Evolutionary conservation across 164 flowering plant species (phyloP).

Genomic region (Kingdonia uniflora): DNA sequence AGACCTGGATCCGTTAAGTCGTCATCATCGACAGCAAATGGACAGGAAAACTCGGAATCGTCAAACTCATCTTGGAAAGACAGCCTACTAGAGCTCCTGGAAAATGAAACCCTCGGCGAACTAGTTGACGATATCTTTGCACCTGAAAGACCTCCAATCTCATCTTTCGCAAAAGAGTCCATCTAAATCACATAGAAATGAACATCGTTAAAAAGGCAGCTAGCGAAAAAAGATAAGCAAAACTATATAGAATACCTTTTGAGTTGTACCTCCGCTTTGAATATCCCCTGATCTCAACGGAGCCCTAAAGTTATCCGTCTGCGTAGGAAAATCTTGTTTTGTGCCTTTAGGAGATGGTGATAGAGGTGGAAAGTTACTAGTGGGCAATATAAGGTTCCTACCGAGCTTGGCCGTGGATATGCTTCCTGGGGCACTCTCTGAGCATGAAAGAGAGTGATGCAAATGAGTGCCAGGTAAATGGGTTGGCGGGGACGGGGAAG

Average conservation of each 20-base stretch:
- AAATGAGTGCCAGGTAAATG: slow-evolving; percentile 22
- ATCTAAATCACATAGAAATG: slow-evolving; percentile 24
- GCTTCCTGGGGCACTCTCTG: slow-evolving; percentile 74
- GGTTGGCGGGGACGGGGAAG: slow-evolving; percentile 73
- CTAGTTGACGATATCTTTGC: slow-evolving; percentile 37
- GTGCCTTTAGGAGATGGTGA: slow-evolving; percentile 42
- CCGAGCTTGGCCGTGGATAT: slow-evolving; percentile 34
- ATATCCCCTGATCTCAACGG: slow-evolving; percentile 8
- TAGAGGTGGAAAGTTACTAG: slow-evolving; percentile 36
- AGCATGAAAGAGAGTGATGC: slow-evolving; percentile 42
- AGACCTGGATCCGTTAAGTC: slow-evolving; percentile 44
- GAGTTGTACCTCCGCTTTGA: slow-evolving; percentile 26
- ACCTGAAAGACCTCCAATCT: slow-evolving; percentile 32
- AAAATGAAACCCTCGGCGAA: slow-evolving; percentile 43
- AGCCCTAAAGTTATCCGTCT: slow-evolving; percentile 25
- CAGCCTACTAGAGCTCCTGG: slow-evolving; percentile 66
- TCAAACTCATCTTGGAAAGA: slow-evolving; percentile 67
- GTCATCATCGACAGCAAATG: slow-evolving; percentile 71
- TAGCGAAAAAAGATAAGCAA: slow-evolving; percentile 1
- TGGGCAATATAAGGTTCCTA: slow-evolving; percentile 20
- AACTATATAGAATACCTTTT: slow-evolving; percentile 42
- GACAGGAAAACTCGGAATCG: slow-evolving; percentile 59
- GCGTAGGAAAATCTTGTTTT: slow-evolving; percentile 21
- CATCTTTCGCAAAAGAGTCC: slow-evolving; percentile 43
- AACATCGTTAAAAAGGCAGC: not conserved